These are phyloP conservation scores for Trichocladium antarcticum DNA, from an alignment of 495 filamentous ascomycete genomes.

Conservation along the genomic window DNA sequence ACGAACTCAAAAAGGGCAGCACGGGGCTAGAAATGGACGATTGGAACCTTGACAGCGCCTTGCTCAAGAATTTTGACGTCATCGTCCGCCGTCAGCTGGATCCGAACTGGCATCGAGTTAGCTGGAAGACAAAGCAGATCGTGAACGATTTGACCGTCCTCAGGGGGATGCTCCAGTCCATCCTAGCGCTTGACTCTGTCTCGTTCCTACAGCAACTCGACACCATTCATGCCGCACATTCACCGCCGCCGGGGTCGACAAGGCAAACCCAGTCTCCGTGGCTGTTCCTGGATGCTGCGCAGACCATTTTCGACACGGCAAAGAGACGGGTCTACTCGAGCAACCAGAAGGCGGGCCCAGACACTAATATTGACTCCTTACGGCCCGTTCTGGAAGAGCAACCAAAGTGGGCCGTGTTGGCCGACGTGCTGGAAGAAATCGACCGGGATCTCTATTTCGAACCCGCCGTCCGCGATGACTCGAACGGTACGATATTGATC, in stretches of 20 bases:
- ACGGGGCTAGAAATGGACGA: conserved; percentile 89
- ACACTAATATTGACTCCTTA: conserved; percentile 50
- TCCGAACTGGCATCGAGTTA: conserved; percentile 93
- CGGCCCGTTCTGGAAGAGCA: conserved; percentile 85
- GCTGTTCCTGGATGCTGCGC: conserved; percentile 91
- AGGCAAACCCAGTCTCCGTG: conserved; percentile 86
- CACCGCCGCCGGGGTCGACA: conserved; percentile 77
- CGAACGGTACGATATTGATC: conserved; percentile 79
- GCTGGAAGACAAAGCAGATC: conserved; percentile 88
- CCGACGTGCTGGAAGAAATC: conserved; percentile 84
- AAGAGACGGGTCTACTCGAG: conserved; percentile 76
- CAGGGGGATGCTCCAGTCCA: conserved; percentile 70
- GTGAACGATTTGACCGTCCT: conserved; percentile 79
- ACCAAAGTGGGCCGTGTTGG: conserved; percentile 83
- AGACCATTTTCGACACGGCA: conserved; percentile 85
- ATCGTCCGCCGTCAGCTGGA: conserved; percentile 83
- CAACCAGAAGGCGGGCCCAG: conserved; percentile 30
- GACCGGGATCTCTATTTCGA: conserved; percentile 85
- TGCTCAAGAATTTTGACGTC: conserved; percentile 86
- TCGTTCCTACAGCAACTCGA: conserved; percentile 89
- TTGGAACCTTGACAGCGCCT: conserved; percentile 91
- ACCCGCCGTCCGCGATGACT: conserved; percentile 61
- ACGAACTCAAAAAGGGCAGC: conserved; percentile 82
- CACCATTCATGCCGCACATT: conserved; percentile 82
- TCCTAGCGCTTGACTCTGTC: conserved; percentile 83